Percentiles rank a stretch among this genome's conserved stretches.
Evolutionary conservation across 192 early-diverging fungal genomes (phyloP).

Genomic region (Entomortierella parvispora): DNA sequence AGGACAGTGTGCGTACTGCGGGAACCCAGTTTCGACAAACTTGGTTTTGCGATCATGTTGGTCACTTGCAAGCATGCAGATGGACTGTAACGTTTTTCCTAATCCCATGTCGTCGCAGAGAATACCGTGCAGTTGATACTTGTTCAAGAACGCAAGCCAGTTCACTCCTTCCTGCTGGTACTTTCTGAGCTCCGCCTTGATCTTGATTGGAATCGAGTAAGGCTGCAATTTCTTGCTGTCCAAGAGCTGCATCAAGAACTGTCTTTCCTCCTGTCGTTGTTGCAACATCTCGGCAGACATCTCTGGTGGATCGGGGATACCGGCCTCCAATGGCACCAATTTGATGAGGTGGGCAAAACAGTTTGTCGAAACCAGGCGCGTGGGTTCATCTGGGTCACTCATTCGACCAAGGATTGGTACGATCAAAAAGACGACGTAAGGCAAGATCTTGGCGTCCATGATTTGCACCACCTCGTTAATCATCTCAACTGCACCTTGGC

Average conservation of each 20-base stretch:
- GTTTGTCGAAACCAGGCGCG: constrained; percentile 90
- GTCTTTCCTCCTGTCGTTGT: constrained; percentile 88
- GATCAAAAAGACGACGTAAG: constrained; percentile 98
- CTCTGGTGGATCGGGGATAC: constrained; percentile 93
- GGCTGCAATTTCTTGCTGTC: constrained; percentile 88
- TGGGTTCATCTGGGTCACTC: constrained; percentile 93
- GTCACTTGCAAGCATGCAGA: constrained; percentile 93
- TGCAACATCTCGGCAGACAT: constrained; percentile 81
- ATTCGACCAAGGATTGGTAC: constrained; percentile 96
- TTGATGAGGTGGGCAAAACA: constrained; percentile 97
- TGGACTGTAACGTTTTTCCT: constrained; percentile 97
- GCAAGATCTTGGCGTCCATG: constrained; percentile 85
- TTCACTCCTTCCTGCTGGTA: constrained; percentile 99
- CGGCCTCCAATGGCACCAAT: constrained; percentile 92
- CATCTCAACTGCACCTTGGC: constrained; percentile 91
- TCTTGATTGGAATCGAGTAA: constrained; percentile 87
- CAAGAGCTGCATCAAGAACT: constrained; percentile 94
- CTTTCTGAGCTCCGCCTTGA: constrained; percentile 92
- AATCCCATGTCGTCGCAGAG: constrained; percentile 99
- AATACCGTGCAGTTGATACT: constrained; percentile 97
- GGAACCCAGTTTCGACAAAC: constrained; percentile 62
- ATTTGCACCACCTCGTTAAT: constrained; percentile 82
- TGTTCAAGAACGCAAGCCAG: constrained; percentile 98
- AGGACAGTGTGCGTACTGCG: constrained; percentile 77
- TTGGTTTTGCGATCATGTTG: constrained; percentile 76